A percentile compares a stretch with the other conserved stretches of the same genome.
Conservation (phyloP, 169 alveolate genomes). For the Cryptosporidium tyzzeri region DNA sequence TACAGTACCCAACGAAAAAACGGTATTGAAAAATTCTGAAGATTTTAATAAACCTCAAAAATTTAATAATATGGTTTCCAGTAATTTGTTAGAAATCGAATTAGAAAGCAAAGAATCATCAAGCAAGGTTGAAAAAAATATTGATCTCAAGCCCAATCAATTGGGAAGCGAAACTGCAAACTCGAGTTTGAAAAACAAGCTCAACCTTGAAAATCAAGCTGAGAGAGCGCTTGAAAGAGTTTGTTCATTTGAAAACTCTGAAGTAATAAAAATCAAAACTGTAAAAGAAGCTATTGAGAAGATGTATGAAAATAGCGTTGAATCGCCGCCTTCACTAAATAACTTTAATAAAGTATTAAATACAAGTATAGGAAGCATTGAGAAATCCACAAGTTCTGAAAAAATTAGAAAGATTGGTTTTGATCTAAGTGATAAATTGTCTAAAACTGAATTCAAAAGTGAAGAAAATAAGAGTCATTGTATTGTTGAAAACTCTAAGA, state of each 20-base stretch:
- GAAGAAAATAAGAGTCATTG: neutral
- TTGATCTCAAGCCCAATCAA: neutral
- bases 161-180: neutral
- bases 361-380: conserved; percentile 1
- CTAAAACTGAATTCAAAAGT: neutral
- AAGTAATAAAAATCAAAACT: neutral
- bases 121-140: neutral
- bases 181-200: neutral
- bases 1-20: neutral
- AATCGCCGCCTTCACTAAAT: conserved; percentile 1
- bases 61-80: neutral
- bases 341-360: conserved; percentile 1
- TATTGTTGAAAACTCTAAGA: neutral
- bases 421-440: neutral
- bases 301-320: neutral
- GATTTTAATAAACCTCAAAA: neutral
- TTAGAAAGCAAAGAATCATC: neutral
- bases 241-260: neutral
- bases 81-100: conserved; percentile 17
- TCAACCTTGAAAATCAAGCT: neutral
- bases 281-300: conserved; percentile 41
- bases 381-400: neutral
- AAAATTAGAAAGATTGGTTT: neutral
- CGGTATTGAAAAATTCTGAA: neutral
- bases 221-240: neutral